Evolutionary conservation across 2,329 filamentous ascomycete species (phyloP).

Genomic region (Colletotrichum sp.): DNA sequence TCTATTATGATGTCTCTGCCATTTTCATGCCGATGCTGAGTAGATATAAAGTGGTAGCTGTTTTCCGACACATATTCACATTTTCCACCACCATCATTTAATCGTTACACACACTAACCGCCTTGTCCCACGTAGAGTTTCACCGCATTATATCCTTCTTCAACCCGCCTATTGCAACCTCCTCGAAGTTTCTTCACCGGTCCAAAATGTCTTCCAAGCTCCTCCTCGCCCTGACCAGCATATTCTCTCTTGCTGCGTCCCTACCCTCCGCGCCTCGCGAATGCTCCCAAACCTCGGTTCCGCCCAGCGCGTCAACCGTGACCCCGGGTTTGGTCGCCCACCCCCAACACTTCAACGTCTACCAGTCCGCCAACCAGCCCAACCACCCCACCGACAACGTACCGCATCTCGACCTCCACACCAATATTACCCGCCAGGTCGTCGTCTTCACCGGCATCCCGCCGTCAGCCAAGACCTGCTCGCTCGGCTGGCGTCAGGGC

Average conservation of each 20-base stretch:
- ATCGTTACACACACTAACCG: background rate
- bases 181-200: background rate
- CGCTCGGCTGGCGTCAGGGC: conserved; percentile 36
- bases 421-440: conserved; percentile 30
- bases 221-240: background rate
- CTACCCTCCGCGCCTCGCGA: background rate
- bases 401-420: conserved; percentile 27
- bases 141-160: background rate
- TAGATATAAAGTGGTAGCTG: background rate
- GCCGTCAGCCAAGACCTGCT: conserved; percentile 28
- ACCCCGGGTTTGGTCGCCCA: background rate
- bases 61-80: background rate
- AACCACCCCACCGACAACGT: conserved; percentile 9
- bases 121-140: background rate
- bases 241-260: background rate
- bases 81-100: background rate
- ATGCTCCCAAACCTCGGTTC: background rate
- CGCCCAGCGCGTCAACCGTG: background rate
- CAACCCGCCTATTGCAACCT: background rate
- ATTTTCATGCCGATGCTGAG: background rate
- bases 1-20: background rate
- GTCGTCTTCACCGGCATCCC: conserved; percentile 37
- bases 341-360: conserved; percentile 18
- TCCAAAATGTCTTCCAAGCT: background rate
- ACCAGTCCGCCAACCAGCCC: background rate